Evolutionary conservation across 805 yeast genomes (phyloP), one percentile per base, ranked within the genome.

Genomic region (Ogataea paraovalis): DNA sequence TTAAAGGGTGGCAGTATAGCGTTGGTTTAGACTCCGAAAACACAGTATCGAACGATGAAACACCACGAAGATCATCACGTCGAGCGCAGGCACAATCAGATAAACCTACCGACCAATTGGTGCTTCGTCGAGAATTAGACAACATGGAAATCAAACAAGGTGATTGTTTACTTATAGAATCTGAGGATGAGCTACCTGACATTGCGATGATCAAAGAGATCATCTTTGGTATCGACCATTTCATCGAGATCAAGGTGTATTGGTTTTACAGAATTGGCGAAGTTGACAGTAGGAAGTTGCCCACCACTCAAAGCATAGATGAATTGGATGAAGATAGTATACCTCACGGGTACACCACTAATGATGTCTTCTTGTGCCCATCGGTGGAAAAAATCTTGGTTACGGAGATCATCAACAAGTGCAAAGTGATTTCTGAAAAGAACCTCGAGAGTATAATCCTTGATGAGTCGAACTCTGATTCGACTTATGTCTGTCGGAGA

Each of bases 311-410:
- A 7, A 28, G 23, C 12, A 52, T 45, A 6, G 59, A 57, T 20
- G 58, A 56, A 42, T n/a, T 14, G 28, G 12, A 39, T 1, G 32
- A 39, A 2, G 27, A n/a, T 10, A 39, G 28, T 19, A 53, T 64
- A 8, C 51, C 53, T 3, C 43, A 63, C 1, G 61, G 57, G 7
- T 56, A 57, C 25, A 50, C 57, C 32, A 50, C 54, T 1, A 72
- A 74, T 54, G 89, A 83, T 60, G 46, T 83, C 5, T 79, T 78
- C 52, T 56, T 84, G 22, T 77, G 87, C 0, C 73, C 85, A 2
- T 73, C 75, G 30, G 45, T 69, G 18, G 74, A 72, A 3, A 73
- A 73, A 33, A 61, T 83, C 14, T 56, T 63, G 42, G 62, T 81
- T 2, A 52, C 50, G 1, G 71, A 78, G 41, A 69, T 83, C 22